A percentile compares a stretch with the other conserved stretches of the same genome.
These are phyloP conservation scores for Pythium guiyangense DNA, from an alignment of 352 stramenopile genomes.

Conservation along the genomic window DNA sequence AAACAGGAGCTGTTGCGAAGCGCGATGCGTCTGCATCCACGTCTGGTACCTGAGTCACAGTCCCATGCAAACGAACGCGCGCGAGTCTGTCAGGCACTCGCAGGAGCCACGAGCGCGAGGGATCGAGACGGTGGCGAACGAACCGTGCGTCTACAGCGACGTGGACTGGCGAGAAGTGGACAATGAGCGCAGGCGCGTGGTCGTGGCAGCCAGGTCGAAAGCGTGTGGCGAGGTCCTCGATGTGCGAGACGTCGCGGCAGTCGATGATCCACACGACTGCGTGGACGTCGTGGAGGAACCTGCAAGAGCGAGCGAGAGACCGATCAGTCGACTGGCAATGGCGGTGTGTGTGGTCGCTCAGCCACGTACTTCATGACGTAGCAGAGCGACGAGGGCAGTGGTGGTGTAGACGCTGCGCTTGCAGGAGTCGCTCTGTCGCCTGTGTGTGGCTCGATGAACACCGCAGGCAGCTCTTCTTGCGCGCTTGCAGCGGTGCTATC, in stretches of 20 bases:
- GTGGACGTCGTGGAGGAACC: constrained; percentile 22
- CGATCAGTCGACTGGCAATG: not conserved
- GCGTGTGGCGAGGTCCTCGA: constrained; percentile 20
- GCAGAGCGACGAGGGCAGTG: constrained; percentile 15
- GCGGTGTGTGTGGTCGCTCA: not conserved
- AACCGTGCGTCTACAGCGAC: constrained; percentile 17
- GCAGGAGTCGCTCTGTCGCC: not conserved
- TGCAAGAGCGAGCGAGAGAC: not conserved
- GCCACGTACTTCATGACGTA: constrained; percentile 32
- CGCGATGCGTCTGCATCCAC: constrained; percentile 17
- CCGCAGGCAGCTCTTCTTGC: not conserved
- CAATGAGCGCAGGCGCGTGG: constrained; percentile 43
- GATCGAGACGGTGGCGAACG: too few relatives aligned
- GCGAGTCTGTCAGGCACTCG: too few relatives aligned
- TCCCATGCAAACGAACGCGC: constrained; percentile 1
- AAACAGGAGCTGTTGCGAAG: constrained; percentile 48
- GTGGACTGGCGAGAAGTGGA: constrained; percentile 43
- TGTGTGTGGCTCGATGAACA: constrained; percentile 5
- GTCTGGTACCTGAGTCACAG: constrained; percentile 23
- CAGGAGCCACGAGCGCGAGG: too few relatives aligned
- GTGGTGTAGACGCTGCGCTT: not conserved
- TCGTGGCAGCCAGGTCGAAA: constrained; percentile 20
- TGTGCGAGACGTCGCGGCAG: constrained; percentile 21
- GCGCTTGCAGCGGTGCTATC: not conserved
- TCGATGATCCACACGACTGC: constrained; percentile 61